These are phyloP conservation scores for Pseudocercospora fijiensis DNA, from an alignment of 2,329 filamentous ascomycete genomes.

Conservation along the genomic window DNA sequence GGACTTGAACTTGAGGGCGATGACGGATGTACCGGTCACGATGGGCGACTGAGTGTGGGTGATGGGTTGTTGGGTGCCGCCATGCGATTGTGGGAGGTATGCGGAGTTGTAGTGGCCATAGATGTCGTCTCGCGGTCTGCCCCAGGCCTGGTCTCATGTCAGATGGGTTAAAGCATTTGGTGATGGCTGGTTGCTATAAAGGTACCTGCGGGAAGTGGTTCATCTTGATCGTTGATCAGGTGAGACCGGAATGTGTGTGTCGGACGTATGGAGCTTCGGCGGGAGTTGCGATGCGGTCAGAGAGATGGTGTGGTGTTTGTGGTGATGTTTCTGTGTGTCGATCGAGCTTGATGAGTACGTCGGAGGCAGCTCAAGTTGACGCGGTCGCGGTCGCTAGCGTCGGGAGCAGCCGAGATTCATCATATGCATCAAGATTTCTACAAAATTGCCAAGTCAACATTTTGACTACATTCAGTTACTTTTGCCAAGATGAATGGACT, in stretches of 20 bases:
- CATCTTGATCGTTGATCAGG: slow-evolving; percentile 47
- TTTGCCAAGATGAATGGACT: slow-evolving; percentile 36
- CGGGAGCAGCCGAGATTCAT: background rate
- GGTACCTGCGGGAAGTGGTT: slow-evolving; percentile 65
- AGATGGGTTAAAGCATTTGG: slow-evolving; percentile 36
- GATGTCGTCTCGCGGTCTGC: slow-evolving; percentile 80
- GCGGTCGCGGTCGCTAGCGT: background rate
- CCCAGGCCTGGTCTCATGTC: slow-evolving; percentile 52
- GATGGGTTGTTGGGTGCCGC: slow-evolving; percentile 55
- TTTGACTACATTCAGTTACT: background rate
- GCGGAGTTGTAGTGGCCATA: slow-evolving; percentile 91
- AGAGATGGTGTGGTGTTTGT: slow-evolving; percentile 3
- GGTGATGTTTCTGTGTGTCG: slow-evolving; percentile 13
- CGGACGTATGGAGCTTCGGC: background rate
- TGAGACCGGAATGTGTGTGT: background rate
- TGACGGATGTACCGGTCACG: slow-evolving; percentile 93
- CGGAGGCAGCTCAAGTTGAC: background rate
- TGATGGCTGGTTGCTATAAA: slow-evolving; percentile 29
- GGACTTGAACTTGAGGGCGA: slow-evolving; percentile 93
- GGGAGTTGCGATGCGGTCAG: background rate
- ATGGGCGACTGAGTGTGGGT: slow-evolving; percentile 89
- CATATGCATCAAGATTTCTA: background rate
- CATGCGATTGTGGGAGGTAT: slow-evolving; percentile 67
- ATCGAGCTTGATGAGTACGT: background rate
- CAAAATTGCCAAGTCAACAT: background rate